A percentile compares a stretch with the other conserved stretches of the same genome.
Conservation (phyloP, 73 alveolate species). For the Blepharisma japonicum region DNA sequence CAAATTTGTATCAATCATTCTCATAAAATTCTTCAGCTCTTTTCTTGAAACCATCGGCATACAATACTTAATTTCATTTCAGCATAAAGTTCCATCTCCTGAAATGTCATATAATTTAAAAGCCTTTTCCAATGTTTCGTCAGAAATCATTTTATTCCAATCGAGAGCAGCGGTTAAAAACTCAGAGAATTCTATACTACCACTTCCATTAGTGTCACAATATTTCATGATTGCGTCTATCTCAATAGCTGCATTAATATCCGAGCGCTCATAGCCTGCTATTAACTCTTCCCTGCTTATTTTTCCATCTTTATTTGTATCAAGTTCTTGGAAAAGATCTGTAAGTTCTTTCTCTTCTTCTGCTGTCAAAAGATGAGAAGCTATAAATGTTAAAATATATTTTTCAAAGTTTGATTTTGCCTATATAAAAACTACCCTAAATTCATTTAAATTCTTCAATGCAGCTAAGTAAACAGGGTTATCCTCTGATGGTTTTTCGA, state of each 20-base stretch:
- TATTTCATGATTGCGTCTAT: constrained; percentile 13
- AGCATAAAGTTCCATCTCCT: too few species aligned
- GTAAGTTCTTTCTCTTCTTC: background rate
- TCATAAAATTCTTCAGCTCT: too few species aligned
- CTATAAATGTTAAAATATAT: background rate
- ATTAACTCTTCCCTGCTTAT: constrained; percentile 6
- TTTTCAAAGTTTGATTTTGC: background rate
- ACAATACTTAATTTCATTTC: too few species aligned
- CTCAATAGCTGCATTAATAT: background rate
- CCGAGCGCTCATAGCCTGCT: background rate
- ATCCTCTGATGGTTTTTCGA: too few species aligned
- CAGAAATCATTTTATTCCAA: background rate
- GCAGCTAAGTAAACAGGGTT: background rate
- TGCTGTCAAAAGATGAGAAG: background rate
- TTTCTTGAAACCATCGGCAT: too few species aligned
- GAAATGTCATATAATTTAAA: background rate
- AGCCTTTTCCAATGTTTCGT: background rate
- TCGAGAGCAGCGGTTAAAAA: background rate
- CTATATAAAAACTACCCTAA: background rate
- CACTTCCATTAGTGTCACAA: background rate
- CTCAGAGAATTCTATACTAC: background rate
- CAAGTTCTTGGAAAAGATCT: background rate
- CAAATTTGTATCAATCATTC: too few species aligned
- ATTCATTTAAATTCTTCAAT: background rate
- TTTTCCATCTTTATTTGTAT: constrained; percentile 16